phyloP scores from a whole-genome alignment of 495 filamentous ascomycete species.

The Tuber magnatum region DNA sequence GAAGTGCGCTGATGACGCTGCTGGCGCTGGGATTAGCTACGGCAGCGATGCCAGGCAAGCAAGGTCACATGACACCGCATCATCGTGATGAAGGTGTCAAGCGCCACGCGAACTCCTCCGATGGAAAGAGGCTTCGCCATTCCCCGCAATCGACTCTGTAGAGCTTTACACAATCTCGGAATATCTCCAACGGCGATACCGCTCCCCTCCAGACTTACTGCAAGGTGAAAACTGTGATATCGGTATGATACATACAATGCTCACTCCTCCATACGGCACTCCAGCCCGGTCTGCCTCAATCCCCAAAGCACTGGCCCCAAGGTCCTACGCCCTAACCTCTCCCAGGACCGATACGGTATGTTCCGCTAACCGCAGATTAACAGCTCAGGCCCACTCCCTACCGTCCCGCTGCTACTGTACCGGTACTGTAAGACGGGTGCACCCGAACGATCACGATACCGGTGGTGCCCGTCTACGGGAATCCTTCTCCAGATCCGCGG shows the following conservation, averaged over 20 bases:
- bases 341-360: neutral
- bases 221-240: neutral
- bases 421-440: too few species aligned
- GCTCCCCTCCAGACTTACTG: too few species aligned
- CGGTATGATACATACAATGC: neutral
- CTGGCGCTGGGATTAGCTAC: conserved; percentile 15
- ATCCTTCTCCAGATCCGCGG: neutral
- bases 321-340: neutral
- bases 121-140: neutral
- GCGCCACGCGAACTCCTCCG: neutral
- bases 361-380: neutral
- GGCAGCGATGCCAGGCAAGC: neutral
- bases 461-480: neutral
- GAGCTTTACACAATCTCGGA: neutral
- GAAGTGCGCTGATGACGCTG: conserved; percentile 11
- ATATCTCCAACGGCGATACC: neutral
- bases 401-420: neutral
- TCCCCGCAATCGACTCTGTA: neutral
- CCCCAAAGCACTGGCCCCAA: neutral
- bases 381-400: neutral
- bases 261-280: neutral
- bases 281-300: neutral
- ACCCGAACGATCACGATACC: neutral
- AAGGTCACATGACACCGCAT: conserved; percentile 2
- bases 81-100: neutral